Conservation (phyloP, 305 asterid species). For the Plantago lanceolata region DNA sequence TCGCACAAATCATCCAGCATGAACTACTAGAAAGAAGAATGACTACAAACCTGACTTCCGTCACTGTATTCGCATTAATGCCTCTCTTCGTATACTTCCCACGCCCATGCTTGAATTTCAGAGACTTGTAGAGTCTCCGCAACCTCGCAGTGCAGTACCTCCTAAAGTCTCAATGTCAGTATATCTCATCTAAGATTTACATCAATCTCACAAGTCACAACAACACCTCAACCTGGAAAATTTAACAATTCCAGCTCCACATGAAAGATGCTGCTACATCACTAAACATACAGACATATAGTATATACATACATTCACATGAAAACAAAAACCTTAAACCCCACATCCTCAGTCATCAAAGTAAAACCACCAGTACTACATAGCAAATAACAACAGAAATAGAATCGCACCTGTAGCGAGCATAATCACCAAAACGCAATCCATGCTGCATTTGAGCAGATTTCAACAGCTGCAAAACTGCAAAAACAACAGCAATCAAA, state of each 20-base stretch:
- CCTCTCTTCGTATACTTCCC: slow-evolving; percentile 74
- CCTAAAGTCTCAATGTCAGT: slow-evolving; percentile 40
- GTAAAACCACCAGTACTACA: not conserved
- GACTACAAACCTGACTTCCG: slow-evolving; percentile 73
- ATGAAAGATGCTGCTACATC: not conserved
- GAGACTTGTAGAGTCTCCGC: slow-evolving; percentile 83
- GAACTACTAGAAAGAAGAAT: not conserved
- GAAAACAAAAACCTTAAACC: no score
- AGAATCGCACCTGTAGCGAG: slow-evolving; percentile 67
- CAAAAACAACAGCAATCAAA: slow-evolving; percentile 24
- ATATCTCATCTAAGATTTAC: slow-evolving; percentile 1
- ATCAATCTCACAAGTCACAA: slow-evolving; percentile 1
- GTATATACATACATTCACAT: no score
- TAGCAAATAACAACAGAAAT: not conserved
- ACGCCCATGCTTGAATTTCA: slow-evolving; percentile 93
- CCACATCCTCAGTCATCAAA: not conserved
- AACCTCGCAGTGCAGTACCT: slow-evolving; percentile 89
- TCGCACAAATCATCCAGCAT: not conserved
- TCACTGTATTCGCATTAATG: slow-evolving; percentile 52
- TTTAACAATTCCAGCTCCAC: not conserved
- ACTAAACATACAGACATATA: no score
- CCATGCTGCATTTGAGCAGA: slow-evolving; percentile 98
- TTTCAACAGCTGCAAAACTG: slow-evolving; percentile 82
- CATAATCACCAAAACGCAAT: slow-evolving; percentile 81
- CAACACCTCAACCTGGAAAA: not conserved